Base-by-base conservation (phyloP, 1,284 basidiomycete species). In the Xerocomus minutiporus region DNA sequence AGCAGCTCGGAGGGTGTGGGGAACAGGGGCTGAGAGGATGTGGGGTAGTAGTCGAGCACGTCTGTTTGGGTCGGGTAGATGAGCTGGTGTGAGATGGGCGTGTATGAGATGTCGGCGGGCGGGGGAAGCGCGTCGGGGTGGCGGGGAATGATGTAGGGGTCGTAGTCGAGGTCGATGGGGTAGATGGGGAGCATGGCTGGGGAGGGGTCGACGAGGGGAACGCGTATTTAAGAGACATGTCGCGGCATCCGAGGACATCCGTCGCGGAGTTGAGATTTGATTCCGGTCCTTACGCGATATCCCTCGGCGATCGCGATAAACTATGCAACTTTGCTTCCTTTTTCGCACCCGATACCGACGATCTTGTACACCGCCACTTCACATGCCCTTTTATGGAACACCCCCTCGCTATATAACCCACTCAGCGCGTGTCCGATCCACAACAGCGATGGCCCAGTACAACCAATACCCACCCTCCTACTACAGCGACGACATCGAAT, bases 1-100 rank as follows among this genome's bases (percentile, higher is more conserved):
- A 86, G 75, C n/a, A 86, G 69, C 59, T 86, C 82, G 26, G 77
- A 79, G 0, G 84, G 85, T 1, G 85, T 86, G 1, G 78, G 83
- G 58, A 86, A 84, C 5, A 36, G 35, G n/a, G 35, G 35, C 35
- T 36, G 35, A 8, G 35, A 36, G 2, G 77, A 78, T 3, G 55
- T 13, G 26, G 61, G 15, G 46, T 57, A 68, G 52, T 60, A 62
- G 20, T 67, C 57, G 51, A 61, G 61, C 17, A 8, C n/a, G 31
- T 32, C 31, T 20, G 20, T 20, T 20, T 20, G 35, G 2, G 35
- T 36, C n/a, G 35, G 35, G 35, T 36, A 36, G 35, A 36, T 36
- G 35, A 36, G 35, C 35, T 35, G 34, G 34, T 35, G 34, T 4
- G 34, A 43, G 41, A 43, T 28, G 41, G 42, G 26, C 3, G 26